Evolutionary conservation across 495 filamentous ascomycete species (phyloP).

Genomic region (Talaromyces stipitatus): DNA sequence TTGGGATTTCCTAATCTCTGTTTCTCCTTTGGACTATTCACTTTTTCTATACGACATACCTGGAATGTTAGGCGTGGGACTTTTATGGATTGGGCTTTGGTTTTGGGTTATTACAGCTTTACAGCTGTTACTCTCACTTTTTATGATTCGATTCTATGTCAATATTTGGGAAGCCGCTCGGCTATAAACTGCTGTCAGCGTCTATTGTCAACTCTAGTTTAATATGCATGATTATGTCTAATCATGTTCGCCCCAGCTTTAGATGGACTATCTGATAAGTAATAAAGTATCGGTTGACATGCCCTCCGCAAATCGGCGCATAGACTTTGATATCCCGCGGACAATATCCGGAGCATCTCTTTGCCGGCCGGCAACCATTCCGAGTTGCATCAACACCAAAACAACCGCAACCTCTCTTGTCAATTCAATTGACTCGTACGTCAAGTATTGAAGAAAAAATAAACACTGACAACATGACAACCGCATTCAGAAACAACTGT

Average conservation of each 20-base stretch:
- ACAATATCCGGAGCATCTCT: neutral
- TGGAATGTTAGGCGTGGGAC: constrained; percentile 1
- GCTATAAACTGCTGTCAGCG: neutral
- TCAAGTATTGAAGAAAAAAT: neutral
- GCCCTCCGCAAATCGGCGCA: constrained; percentile 5
- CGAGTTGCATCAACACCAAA: neutral
- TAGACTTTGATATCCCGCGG: neutral
- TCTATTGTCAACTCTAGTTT: neutral
- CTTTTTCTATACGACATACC: neutral
- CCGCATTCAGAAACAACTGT: constrained; percentile 56
- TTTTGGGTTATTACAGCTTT: neutral
- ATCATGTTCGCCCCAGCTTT: neutral
- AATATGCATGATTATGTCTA: neutral
- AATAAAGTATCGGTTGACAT: neutral
- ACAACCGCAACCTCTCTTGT: neutral
- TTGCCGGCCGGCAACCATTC: neutral
- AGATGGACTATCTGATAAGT: no score
- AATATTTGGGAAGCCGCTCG: constrained; percentile 1
- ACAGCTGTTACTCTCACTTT: neutral
- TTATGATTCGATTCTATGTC: constrained; percentile 3
- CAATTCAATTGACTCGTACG: neutral
- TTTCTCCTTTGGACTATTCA: neutral
- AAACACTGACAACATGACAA: constrained; percentile 27
- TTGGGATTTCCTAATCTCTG: constrained; percentile 5
- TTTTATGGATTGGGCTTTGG: neutral